These are phyloP conservation scores for Eucalyptus erythrocorys DNA, from an alignment of 345 rosid species.

Conservation along the genomic window DNA sequence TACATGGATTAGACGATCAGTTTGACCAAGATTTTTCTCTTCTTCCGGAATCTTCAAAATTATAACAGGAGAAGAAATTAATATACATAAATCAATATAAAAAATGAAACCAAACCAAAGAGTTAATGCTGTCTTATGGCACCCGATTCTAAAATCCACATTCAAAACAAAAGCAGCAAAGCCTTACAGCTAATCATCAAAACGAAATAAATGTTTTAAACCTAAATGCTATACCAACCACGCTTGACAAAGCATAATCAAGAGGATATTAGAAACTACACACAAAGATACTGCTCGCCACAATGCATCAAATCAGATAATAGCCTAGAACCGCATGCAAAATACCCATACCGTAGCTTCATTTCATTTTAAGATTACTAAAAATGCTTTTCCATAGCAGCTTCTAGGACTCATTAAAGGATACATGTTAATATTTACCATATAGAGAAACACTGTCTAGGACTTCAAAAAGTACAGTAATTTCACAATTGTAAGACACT, in stretches of 20 bases:
- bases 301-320: neutral
- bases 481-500: neutral
- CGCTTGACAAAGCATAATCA: neutral
- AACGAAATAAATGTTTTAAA: neutral
- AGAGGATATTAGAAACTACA: neutral
- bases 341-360: neutral
- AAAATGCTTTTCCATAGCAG: neutral
- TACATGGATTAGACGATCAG: constrained; percentile 85
- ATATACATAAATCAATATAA: neutral
- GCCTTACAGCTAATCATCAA: neutral
- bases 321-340: neutral
- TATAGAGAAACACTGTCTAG: neutral
- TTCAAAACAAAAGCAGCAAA: neutral
- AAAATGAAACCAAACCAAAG: neutral
- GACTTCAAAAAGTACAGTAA: neutral
- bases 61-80: neutral
- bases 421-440: neutral
- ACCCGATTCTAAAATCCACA: neutral
- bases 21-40: constrained; percentile 87
- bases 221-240: neutral
- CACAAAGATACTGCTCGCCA: neutral
- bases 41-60: constrained; percentile 76
- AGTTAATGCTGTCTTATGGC: neutral
- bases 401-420: neutral
- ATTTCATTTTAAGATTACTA: neutral